phyloP scores from a whole-genome alignment of 805 yeast species.

The Candida manassasensis region DNA sequence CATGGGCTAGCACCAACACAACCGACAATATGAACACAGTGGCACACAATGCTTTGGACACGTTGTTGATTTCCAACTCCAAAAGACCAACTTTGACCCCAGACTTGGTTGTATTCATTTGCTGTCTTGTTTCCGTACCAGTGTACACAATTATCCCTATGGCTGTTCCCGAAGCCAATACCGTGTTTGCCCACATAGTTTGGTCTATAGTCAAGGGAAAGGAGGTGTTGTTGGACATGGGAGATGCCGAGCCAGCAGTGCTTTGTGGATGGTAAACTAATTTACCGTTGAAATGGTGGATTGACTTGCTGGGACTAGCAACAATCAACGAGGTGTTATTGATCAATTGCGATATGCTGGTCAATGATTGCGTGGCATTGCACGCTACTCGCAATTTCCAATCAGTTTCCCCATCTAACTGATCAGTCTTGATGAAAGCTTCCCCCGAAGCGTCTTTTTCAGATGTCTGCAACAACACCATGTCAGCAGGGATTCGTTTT shows the following conservation, averaged over 20 bases:
- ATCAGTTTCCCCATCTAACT: slow-evolving; percentile 97
- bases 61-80: slow-evolving; percentile 83
- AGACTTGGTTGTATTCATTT: slow-evolving; percentile 83
- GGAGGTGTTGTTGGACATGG: slow-evolving; percentile 36
- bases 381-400: slow-evolving; percentile 90
- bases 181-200: slow-evolving; percentile 97
- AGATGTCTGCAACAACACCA: slow-evolving; percentile 77
- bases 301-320: slow-evolving; percentile 78
- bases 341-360: slow-evolving; percentile 45
- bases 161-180: slow-evolving; percentile 89
- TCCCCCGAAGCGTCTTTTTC: slow-evolving; percentile 70
- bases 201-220: slow-evolving; percentile 79
- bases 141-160: slow-evolving; percentile 87
- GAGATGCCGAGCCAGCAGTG: slow-evolving; percentile 15
- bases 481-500: slow-evolving; percentile 89
- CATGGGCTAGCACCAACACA: slow-evolving; percentile 74
- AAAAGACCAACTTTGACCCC: slow-evolving; percentile 86
- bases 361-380: slow-evolving; percentile 59
- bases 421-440: slow-evolving; percentile 92
- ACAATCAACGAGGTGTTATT: slow-evolving; percentile 55
- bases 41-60: slow-evolving; percentile 83
- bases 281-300: slow-evolving; percentile 77
- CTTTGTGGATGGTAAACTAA: slow-evolving; percentile 44
- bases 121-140: slow-evolving; percentile 90
- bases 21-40: slow-evolving; percentile 79